Base-by-base conservation (phyloP, 169 alveolate genomes). In the Babesia gibsoni region DNA sequence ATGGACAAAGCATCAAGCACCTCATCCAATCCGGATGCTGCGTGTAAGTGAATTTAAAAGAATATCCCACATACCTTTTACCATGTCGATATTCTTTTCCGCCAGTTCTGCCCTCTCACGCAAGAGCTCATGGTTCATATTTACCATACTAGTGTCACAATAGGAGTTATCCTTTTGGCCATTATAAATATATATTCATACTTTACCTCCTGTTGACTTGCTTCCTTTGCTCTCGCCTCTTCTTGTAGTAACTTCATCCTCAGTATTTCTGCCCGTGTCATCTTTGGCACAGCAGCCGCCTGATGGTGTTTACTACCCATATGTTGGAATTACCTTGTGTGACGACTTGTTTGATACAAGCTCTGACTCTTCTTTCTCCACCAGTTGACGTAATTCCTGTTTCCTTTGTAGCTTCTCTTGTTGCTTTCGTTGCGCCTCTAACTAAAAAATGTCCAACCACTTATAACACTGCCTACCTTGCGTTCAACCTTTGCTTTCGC, bases 401-500 rank as follows among this genome's bases (percentile, higher is more conserved):
- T 70, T 68, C 59, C 69, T 64, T 57, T 79, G 82, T 37, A 79
- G 48, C 43, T 59, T 69, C 41, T 79, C 83, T 58, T 79, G 83
- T 61, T 67, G 83, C 37, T 64, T 64, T 25, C 83, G 75, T 32
- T 59, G 74, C 30, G 63, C 68, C 46, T 79, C 88, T 36, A 59
- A 50, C 88, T 79, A 63, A 32, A 45, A 64, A 46, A 22, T 10
- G 4, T 36, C 39, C 18, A 30, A 46, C 32, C 20, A 35, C 14
- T 6, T 41, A 3, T 2, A 33, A 8, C 33, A 4, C 10, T 16
- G 29, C 50, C 2, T 53, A 88, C 92, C 83, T 82, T 88, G 36
- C 92, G 78, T 30, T 88, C 89, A 25, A 59, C 79, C 50, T 88
- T 88, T 10, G 92, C 90, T 53, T 78, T 77, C 4, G 43, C 82